Evolutionary conservation across 345 rosid genomes (phyloP).

Genomic region (Dipteronia sinensis): DNA sequence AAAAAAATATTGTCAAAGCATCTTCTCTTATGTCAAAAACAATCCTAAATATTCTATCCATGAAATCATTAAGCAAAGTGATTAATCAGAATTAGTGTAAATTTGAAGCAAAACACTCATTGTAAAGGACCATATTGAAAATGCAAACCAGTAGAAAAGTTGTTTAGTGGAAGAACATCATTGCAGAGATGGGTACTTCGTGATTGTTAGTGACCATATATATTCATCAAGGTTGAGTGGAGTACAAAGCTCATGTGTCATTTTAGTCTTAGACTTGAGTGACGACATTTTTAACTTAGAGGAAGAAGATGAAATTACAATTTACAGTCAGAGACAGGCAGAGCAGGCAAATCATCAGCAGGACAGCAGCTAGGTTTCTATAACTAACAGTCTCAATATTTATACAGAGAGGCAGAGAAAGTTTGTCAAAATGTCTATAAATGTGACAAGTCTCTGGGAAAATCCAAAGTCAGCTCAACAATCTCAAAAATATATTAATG

Average conservation of each 20-base stretch:
- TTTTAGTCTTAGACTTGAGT: too few species aligned
- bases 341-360: neutral
- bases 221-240: too few species aligned
- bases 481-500: neutral
- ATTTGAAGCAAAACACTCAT: neutral
- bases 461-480: neutral
- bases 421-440: neutral
- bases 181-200: conserved; percentile 13
- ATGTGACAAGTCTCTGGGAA: neutral
- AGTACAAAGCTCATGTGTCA: too few species aligned
- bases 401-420: neutral
- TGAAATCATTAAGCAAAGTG: neutral
- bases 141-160: neutral
- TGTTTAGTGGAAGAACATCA: neutral
- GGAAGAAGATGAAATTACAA: neutral
- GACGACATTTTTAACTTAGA: neutral
- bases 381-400: neutral
- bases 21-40: neutral
- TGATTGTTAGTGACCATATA: neutral
- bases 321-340: neutral
- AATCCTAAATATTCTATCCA: neutral
- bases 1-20: too few species aligned
- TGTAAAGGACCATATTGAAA: neutral
- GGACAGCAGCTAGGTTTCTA: neutral
- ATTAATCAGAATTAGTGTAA: conserved; percentile 3